These are phyloP conservation scores for Penicillium fimorum DNA, from an alignment of 495 filamentous ascomycete species.

Conservation along the genomic window DNA sequence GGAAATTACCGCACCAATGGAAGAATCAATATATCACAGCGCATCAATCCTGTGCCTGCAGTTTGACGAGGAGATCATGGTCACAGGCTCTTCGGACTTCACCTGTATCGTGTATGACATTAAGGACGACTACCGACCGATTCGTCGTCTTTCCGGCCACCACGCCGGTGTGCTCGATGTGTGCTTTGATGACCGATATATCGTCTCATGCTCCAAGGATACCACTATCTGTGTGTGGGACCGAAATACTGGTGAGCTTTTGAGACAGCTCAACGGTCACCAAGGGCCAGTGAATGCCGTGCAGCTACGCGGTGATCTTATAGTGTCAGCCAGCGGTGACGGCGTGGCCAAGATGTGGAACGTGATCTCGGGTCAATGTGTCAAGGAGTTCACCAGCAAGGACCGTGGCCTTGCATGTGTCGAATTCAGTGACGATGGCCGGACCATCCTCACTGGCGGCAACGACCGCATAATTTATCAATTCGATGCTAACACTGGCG, in stretches of 20 bases:
- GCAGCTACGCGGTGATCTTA: constrained; percentile 83
- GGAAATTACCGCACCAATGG: constrained; percentile 29
- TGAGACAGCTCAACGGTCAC: constrained; percentile 79
- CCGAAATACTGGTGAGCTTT: constrained; percentile 66
- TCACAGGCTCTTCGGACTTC: constrained; percentile 90
- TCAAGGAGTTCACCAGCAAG: constrained; percentile 84
- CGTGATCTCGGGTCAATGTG: constrained; percentile 74
- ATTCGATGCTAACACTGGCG: constrained; percentile 87
- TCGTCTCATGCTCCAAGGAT: constrained; percentile 96
- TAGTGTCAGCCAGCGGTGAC: constrained; percentile 91
- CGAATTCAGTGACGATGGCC: constrained; percentile 89
- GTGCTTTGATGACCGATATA: constrained; percentile 85
- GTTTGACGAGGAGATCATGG: constrained; percentile 87
- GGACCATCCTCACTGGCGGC: constrained; percentile 85
- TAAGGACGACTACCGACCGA: constrained; percentile 68
- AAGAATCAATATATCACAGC: constrained; percentile 59
- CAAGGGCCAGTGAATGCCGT: constrained; percentile 92
- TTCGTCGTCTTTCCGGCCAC: constrained; percentile 73
- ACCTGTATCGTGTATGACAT: constrained; percentile 92
- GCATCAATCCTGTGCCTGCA: constrained; percentile 93
- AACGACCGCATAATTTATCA: constrained; percentile 93
- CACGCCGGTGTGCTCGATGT: constrained; percentile 88
- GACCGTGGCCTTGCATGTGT: constrained; percentile 91
- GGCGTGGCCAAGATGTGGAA: constrained; percentile 94
- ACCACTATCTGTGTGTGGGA: constrained; percentile 91